Base-by-base conservation (phyloP, 1,139 yeast species). In the Suhomyces taliae region DNA sequence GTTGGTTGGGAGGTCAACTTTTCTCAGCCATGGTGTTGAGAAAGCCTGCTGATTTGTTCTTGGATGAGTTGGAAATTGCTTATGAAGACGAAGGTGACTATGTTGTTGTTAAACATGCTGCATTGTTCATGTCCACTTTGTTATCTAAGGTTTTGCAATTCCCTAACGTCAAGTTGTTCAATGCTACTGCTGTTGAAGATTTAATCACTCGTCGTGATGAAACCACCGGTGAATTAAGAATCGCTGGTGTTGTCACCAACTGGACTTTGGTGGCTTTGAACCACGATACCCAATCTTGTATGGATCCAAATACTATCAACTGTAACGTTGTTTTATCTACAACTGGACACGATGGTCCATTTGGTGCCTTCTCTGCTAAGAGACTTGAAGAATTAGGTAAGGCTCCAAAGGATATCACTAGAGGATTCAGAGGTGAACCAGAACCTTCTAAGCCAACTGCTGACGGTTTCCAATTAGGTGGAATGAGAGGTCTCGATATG, bases 241-340 rank as follows among this genome's bases (percentile, higher is more conserved):
- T 85, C 52, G 87, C 90, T 27, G 93, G 91, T 62, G 91, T 86
- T 29, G 93, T 86, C 37, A 85, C 90, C 61, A 86, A 86, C 72
- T 86, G 91, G 91, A 86, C 91, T 24, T 72, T 85, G 58, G 91
- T 86, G 34, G 76, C 90, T 9, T 76, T 84, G 76, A 85, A 85
- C 65, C 93, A 86, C 61, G 88, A 83, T 62, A 81, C 82, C 51
- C 91, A 86, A 65, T 81, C 87, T 12, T 86, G 93, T 66, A 86
- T 86, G 93, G 93, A 86, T 61, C 93, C 93, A 48, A 85, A 86
- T 70, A 86, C 90, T 50, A 84, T 86, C 72, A 86, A 85, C 61
- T 79, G 85, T 52, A 83, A 84, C 59, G 82, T 86, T 46, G 81
- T 86, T 47, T 72, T 86, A 51, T 84, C 90, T 12, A 82, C 90